Evolutionary conservation across 2,329 filamentous ascomycete genomes (phyloP).

Genomic region (Magnaporthiopsis poae): DNA sequence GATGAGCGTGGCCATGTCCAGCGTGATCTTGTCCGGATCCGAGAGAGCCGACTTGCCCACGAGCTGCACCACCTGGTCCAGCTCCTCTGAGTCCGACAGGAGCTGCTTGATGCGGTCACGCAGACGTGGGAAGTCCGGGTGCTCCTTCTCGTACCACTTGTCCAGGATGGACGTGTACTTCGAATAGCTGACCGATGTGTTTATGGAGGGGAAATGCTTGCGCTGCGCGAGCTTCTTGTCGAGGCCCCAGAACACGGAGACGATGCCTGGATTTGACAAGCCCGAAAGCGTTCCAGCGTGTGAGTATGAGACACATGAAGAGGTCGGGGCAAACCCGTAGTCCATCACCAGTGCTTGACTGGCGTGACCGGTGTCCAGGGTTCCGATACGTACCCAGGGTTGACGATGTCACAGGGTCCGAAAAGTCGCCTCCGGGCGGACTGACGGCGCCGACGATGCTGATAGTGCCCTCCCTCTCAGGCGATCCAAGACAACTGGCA

Average conservation of each 20-base stretch:
- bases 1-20: conserved; percentile 80
- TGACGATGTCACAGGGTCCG: conserved; percentile 87
- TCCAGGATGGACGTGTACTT: conserved; percentile 87
- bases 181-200: conserved; percentile 90
- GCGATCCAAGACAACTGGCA: conserved; percentile 75
- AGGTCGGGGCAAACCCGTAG: no score
- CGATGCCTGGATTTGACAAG: conserved; percentile 42
- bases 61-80: conserved; percentile 96
- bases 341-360: no score
- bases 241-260: conserved; percentile 98
- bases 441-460: conserved; percentile 96
- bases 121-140: conserved; percentile 85
- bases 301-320: no score
- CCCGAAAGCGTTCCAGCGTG: no score
- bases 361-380: no score
- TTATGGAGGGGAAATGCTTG: conserved; percentile 98
- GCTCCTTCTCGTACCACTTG: conserved; percentile 87
- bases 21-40: conserved; percentile 94
- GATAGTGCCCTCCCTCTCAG: conserved; percentile 81
- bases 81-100: conserved; percentile 86
- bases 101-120: conserved; percentile 90
- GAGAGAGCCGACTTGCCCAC: conserved; percentile 95
- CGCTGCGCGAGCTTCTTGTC: conserved; percentile 99
- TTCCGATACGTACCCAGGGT: conserved; percentile 53
- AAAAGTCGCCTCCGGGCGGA: conserved; percentile 96